Evolutionary conservation across 2,329 filamentous ascomycete species (phyloP), one percentile per base, ranked within the genome.

Genomic region (Fusarium sterilihyphosum): DNA sequence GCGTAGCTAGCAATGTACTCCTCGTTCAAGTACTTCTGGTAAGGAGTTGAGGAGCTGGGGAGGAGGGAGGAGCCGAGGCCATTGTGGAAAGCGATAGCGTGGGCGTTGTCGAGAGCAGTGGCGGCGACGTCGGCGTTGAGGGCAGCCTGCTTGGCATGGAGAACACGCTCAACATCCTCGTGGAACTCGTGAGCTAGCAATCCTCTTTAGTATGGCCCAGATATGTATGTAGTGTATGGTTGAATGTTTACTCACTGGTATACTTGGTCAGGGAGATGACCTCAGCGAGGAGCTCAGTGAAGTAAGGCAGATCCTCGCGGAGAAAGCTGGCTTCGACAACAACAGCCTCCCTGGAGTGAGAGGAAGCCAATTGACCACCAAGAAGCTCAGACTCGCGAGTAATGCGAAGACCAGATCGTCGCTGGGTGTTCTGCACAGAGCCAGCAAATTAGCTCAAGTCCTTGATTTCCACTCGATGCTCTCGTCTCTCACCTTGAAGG

Each of bases 321-420:
- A 99, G 91, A 89, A 99, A 99, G 87, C 93, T 97, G 83, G 96
- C 94, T 85, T 96, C 92, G 81, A 99, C 87, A 70, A 99, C 91
- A 74, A 99, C 87, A 82, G 95, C 95, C 88, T 99, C 96, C 82
- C 96, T 93, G 79, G 94, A 95, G 87, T 98, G 95, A 85, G 93
- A 94, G 76, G 96, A 89, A 79, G 87, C 89, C 86, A 98, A 91
- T 90, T 96, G 92, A 80, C 94, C 94, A 83, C 97, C 96, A 76
- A 99, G 91, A 72, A 99, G 92, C 87, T 99, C 96, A 80, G 94
- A 91, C 88, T 99, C 96, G 87, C 96, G 93, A 82, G 92, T 93
- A 84, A 99, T 98, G 83, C 95, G 94, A 81, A 99, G 88, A 67
- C 94, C 94, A 77, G 95, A 96, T 84, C 96, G 92, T 86, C 93